A percentile compares a stretch with the other conserved stretches of the same genome.
Conservation (phyloP, 2,329 filamentous ascomycete species). For the Parasarocladium wereldwijsianum region DNA sequence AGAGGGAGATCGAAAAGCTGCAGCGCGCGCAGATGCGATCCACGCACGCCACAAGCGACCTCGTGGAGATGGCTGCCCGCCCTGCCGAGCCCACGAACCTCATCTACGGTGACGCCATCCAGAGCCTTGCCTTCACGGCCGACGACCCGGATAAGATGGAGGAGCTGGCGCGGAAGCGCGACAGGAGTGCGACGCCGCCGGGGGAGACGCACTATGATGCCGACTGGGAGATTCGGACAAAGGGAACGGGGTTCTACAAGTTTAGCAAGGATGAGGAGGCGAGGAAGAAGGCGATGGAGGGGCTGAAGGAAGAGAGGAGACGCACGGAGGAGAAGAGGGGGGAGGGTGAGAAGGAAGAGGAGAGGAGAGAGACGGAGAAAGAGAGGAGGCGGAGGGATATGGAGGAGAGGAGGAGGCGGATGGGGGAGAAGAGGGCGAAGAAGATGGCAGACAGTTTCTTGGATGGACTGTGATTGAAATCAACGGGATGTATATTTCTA, state of each 20-base stretch:
- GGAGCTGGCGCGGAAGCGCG: constrained; percentile 60
- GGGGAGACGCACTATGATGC: constrained; percentile 76
- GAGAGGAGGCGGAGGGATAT: constrained; percentile 49
- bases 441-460: constrained; percentile 62
- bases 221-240: constrained; percentile 65
- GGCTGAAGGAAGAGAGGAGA: constrained; percentile 49
- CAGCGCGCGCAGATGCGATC: constrained; percentile 38
- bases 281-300: constrained; percentile 58
- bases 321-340: constrained; percentile 51
- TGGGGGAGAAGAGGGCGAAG: constrained; percentile 42
- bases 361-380: constrained; percentile 44
- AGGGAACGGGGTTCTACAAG: constrained; percentile 82
- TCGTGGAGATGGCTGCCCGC: constrained; percentile 54
- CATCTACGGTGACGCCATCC: constrained; percentile 77
- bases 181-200: constrained; percentile 68
- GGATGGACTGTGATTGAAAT: constrained; percentile 31
- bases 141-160: constrained; percentile 63
- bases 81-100: constrained; percentile 52
- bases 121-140: constrained; percentile 69
- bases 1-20: constrained; percentile 49
- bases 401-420: constrained; percentile 45
- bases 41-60: constrained; percentile 40
- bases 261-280: constrained; percentile 65
- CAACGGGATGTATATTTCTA: too few species aligned
- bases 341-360: constrained; percentile 40